A percentile compares a stretch with the other conserved stretches of the same genome.
Evolutionary conservation across 179 eudicot species (phyloP).

Genomic region (Kewa caespitosa): DNA sequence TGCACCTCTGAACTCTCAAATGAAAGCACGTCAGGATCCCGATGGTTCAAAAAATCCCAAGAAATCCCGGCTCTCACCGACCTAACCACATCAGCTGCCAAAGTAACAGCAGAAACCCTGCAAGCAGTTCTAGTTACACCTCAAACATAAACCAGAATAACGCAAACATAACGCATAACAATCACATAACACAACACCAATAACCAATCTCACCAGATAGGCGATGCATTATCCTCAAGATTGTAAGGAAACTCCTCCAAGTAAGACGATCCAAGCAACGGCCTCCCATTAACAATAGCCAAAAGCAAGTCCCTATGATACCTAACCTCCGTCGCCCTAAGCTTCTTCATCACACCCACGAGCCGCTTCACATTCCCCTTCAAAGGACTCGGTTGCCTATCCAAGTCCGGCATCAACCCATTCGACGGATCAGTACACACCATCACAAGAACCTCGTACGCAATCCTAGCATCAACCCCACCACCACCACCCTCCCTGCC

Average conservation of each 20-base stretch:
- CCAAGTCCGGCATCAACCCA: constrained; percentile 90
- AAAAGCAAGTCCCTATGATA: constrained; percentile 70
- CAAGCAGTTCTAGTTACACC: constrained; percentile 38
- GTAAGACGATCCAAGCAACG: constrained; percentile 68
- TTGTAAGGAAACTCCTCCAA: constrained; percentile 84
- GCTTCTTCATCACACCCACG: constrained; percentile 83
- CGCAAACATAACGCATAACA: constrained; percentile 14
- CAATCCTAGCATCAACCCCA: constrained; percentile 57
- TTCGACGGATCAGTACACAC: constrained; percentile 86
- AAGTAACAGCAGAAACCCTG: constrained; percentile 77
- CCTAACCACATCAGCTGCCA: constrained; percentile 77
- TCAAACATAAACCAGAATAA: constrained; percentile 7
- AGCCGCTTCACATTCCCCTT: constrained; percentile 79
- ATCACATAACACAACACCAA: background rate
- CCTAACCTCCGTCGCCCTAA: constrained; percentile 65
- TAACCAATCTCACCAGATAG: constrained; percentile 66
- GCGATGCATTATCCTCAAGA: constrained; percentile 75
- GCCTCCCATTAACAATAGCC: constrained; percentile 72
- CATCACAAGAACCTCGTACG: constrained; percentile 59
- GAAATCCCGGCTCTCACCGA: constrained; percentile 61
- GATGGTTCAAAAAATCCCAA: constrained; percentile 49
- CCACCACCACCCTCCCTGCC: constrained; percentile 60
- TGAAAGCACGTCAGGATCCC: constrained; percentile 29
- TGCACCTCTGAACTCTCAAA: constrained; percentile 57
- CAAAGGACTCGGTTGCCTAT: constrained; percentile 53